Conservation (phyloP, 192 early-diverging fungal genomes). For the Backusella tuberculispora region DNA sequence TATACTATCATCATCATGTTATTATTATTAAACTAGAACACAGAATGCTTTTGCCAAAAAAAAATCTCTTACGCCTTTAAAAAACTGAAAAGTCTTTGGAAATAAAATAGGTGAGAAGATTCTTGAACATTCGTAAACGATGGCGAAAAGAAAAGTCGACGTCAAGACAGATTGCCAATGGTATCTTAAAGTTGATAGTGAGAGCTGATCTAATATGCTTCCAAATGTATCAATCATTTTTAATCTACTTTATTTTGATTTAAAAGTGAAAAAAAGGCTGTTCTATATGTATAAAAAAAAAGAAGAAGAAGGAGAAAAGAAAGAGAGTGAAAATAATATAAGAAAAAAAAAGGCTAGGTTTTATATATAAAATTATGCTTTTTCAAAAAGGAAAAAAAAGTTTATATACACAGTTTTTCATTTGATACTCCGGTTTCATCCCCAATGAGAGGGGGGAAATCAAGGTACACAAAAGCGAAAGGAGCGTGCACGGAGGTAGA, state of each 20-base stretch:
- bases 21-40: too few relatives aligned
- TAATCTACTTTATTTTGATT: neutral
- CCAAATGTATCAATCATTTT: conserved; percentile 27
- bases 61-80: conserved; percentile 47
- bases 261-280: neutral
- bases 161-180: conserved; percentile 64
- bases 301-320: neutral
- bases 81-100: conserved; percentile 64
- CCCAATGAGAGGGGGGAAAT: neutral
- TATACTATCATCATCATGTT: conserved; percentile 29
- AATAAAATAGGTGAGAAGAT: conserved; percentile 66
- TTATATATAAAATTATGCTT: neutral
- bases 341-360: too few relatives aligned
- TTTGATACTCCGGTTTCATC: neutral
- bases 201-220: conserved; percentile 52
- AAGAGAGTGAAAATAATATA: too few relatives aligned
- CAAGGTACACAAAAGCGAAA: neutral
- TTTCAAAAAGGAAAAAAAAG: neutral
- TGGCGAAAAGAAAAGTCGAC: conserved; percentile 45
- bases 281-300: neutral
- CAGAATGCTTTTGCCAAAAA: neutral
- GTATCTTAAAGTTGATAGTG: conserved; percentile 56
- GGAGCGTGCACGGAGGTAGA: neutral
- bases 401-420: too few relatives aligned
- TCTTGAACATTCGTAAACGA: conserved; percentile 64